Evolutionary conservation across 371 early-diverging fungal genomes (phyloP), one percentile per base, ranked within the genome.

Genomic region (Mortierella sp.): DNA sequence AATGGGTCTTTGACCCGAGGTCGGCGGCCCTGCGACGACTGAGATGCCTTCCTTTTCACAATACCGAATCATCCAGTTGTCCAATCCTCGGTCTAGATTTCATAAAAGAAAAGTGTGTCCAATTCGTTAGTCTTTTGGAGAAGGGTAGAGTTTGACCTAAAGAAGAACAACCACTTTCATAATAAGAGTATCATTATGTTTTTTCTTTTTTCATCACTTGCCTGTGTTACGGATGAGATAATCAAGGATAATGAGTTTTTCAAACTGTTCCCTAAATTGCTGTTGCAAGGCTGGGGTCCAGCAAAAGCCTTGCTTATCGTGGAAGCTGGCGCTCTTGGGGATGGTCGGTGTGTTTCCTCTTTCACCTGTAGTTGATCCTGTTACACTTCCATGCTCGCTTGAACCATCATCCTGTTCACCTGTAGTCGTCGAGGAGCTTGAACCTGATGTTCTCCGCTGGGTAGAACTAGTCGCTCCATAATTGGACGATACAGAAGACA

Each of bases 191-290:
- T n/a, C n/a, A n/a, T n/a, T n/a, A n/a, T n/a, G n/a, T n/a, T n/a
- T n/a, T n/a, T n/a, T n/a, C n/a, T n/a, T n/a, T 21, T 16, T 50
- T 50, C 21, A n/a, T 21, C 50, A 37, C 43, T 66, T 84, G 89
- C 89, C 96, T 48, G 96, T 97, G 70, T 97, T 96, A 19, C 97
- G 87, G 52, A 96, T 95, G 57, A 96, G 84, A 83, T 95, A 96
- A 68, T 97, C 97, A 23, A 97, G 83, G 12, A 94, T 84, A 12
- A 93, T 90, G 66, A 97, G 83, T 57, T 92, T 88, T 80, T 96
- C 95, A 81, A 97, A 93, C 57, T 95, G 91, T 64, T 85, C 85
- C 52, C 88, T 88, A 79, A 97, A 97, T 74, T 93, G 90, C 21
- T 75, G 72, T 63, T 91, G 92, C 15, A 91, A 74, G 14, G 73